Evolutionary conservation across 139 green algal species (phyloP).

Genomic region (Asterochloris sp.): DNA sequence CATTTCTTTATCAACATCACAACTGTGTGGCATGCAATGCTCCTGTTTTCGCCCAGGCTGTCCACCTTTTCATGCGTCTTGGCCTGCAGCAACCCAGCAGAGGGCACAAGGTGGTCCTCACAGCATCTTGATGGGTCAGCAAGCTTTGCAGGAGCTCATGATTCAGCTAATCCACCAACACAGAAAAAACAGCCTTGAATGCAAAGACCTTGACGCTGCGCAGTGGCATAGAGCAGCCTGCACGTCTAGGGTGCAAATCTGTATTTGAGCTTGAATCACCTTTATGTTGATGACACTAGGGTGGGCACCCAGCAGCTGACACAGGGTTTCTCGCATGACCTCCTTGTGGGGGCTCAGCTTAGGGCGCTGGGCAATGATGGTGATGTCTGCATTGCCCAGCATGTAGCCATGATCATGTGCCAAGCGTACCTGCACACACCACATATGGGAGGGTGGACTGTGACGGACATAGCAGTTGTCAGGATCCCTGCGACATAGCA

Average conservation of each 20-base stretch:
- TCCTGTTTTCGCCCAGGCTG: constrained; percentile 94
- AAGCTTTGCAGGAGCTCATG: not conserved
- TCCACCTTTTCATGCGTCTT: constrained; percentile 99
- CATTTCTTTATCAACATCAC: constrained; percentile 72
- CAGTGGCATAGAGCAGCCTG: not conserved
- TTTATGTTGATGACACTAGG: constrained; percentile 89
- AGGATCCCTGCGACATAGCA: not conserved
- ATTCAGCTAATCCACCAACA: not conserved
- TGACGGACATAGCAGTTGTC: not conserved
- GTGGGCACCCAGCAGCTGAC: constrained; percentile 66
- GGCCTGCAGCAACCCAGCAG: constrained; percentile 53
- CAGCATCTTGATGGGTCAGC: not conserved
- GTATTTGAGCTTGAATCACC: constrained; percentile 24
- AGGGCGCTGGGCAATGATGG: constrained; percentile 95
- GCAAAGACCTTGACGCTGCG: no score
- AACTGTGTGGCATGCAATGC: constrained; percentile 93
- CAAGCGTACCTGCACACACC: constrained; percentile 57
- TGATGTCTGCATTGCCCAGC: constrained; percentile 95
- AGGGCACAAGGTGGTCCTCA: not conserved
- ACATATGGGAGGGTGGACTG: not conserved
- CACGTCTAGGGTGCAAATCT: not conserved
- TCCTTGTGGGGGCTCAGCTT: constrained; percentile 98
- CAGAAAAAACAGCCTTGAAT: no score
- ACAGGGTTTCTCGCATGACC: constrained; percentile 79
- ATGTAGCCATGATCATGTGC: constrained; percentile 84